Base-by-base conservation (phyloP, 441 rosid genomes). In the Adansonia grandidieri region DNA sequence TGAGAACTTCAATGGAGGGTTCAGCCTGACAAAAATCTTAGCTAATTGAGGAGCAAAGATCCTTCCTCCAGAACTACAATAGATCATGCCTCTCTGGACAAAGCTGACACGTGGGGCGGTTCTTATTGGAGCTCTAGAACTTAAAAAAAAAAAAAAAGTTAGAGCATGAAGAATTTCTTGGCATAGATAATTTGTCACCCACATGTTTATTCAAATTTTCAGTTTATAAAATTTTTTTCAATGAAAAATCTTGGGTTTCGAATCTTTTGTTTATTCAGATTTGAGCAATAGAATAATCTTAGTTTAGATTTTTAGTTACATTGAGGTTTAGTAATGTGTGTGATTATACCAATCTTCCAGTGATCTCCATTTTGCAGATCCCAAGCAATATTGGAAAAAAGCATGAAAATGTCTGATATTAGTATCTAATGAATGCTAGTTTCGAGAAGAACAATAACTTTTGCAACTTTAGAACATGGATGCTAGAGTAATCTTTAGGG, bases 31-130 rank as follows among this genome's bases (percentile, higher is more conserved):
- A 28, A 82, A 89, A 87, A 83, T 88, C 73, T 28, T 60, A 62
- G n/a, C 44, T 56, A 47, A 28, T 2, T 48, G 24, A 82, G 61
- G 82, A 84, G 84, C 85, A 81, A 74, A 28, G 77, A 86, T 84
- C 84, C 85, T 73, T 70, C 66, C 79, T 78, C 80, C 84, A 77
- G 86, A 73, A 60, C 62, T 71, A 60, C 73, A 40, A 79, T 9
- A 80, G 86, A 75, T 84, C 74, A 74, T 79, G 84, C 85, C 83
- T 78, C 78, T 75, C 42, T 13, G 75, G 71, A 73, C 82, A 82
- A 85, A 68, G 79, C 51, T 81, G 74, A 84, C 89, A 86, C 86
- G 88, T 86, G 88, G 86, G 66, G 82, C 75, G 86, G 79, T 81
- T 81, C 68, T 84, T 51, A 79, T 82, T 78, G 88, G 87, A 83